These are phyloP conservation scores for Haematococcus lacustris DNA, from an alignment of 139 green algal species.

Conservation along the genomic window DNA sequence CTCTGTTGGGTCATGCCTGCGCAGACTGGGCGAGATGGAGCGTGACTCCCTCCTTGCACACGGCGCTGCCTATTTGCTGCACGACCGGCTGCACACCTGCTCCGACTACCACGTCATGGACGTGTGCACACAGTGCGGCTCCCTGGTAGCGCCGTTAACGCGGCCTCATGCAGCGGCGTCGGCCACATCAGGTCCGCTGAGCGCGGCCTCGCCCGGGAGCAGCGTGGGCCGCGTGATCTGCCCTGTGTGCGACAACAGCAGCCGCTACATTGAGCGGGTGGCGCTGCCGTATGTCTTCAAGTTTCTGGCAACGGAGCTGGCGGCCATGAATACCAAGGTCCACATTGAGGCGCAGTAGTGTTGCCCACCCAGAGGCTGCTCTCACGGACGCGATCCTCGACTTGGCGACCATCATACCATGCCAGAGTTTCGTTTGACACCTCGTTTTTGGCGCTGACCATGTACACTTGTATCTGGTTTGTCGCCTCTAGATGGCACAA, in stretches of 20 bases:
- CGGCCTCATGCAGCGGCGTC: slow-evolving; percentile 34
- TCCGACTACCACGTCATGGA: slow-evolving; percentile 87
- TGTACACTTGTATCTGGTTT: too few species aligned
- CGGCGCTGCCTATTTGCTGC: slow-evolving; percentile 89
- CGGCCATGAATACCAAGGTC: slow-evolving; percentile 85
- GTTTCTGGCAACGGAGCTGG: slow-evolving; percentile 80
- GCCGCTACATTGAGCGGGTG: slow-evolving; percentile 60
- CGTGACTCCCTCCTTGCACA: slow-evolving; percentile 93
- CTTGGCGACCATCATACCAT: too few species aligned
- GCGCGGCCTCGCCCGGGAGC: slow-evolving; percentile 1
- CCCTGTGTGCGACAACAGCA: slow-evolving; percentile 43
- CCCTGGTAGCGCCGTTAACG: slow-evolving; percentile 60
- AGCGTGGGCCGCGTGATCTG: slow-evolving; percentile 36
- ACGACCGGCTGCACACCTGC: slow-evolving; percentile 70
- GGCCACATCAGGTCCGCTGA: neutral
- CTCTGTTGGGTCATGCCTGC: neutral
- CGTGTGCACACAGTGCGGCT: slow-evolving; percentile 78
- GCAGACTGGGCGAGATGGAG: slow-evolving; percentile 96
- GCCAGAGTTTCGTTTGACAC: too few species aligned
- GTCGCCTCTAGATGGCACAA: too few species aligned
- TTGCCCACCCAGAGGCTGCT: too few species aligned
- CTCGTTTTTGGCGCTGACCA: too few species aligned
- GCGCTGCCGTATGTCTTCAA: slow-evolving; percentile 78
- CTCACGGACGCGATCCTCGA: too few species aligned
- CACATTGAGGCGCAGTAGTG: too few species aligned